Evolutionary conservation across 768 basidiomycete species (phyloP).

Genomic region (Suillus hirtellus): DNA sequence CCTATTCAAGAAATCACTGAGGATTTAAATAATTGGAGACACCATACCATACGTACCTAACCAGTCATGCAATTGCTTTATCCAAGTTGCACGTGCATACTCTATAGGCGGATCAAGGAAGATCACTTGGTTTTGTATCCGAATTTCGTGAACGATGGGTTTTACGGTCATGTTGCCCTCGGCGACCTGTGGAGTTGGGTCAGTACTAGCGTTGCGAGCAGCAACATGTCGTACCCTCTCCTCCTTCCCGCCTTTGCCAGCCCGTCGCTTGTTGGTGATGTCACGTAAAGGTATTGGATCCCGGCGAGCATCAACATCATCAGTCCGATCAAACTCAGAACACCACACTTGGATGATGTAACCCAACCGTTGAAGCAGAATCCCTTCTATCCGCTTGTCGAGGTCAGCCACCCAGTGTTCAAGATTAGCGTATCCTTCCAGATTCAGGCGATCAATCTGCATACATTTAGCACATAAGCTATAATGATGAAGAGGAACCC

Average conservation of each 20-base stretch:
- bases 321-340: slow-evolving; percentile 75
- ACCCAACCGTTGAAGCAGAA: slow-evolving; percentile 71
- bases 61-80: slow-evolving; percentile 87
- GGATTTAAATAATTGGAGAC: not conserved
- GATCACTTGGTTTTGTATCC: slow-evolving; percentile 98
- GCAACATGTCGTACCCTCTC: slow-evolving; percentile 57
- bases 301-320: slow-evolving; percentile 64
- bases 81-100: slow-evolving; percentile 87
- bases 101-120: slow-evolving; percentile 98
- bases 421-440: slow-evolving; percentile 94
- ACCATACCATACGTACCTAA: slow-evolving; percentile 50
- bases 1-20: slow-evolving; percentile 41
- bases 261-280: slow-evolving; percentile 61
- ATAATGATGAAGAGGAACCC: slow-evolving; percentile 26
- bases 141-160: slow-evolving; percentile 91
- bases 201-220: not conserved
- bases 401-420: slow-evolving; percentile 90
- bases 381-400: slow-evolving; percentile 79
- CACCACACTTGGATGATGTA: slow-evolving; percentile 89
- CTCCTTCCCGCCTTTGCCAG: slow-evolving; percentile 71
- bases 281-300: slow-evolving; percentile 54
- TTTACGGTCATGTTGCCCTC: slow-evolving; percentile 77
- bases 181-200: slow-evolving; percentile 46
- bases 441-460: slow-evolving; percentile 89
- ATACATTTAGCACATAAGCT: not conserved